Percentiles rank a stretch among this genome's conserved stretches.
Evolutionary conservation across 2,329 filamentous ascomycete species (phyloP).

Genomic region (Rhynchosporium secalis): DNA sequence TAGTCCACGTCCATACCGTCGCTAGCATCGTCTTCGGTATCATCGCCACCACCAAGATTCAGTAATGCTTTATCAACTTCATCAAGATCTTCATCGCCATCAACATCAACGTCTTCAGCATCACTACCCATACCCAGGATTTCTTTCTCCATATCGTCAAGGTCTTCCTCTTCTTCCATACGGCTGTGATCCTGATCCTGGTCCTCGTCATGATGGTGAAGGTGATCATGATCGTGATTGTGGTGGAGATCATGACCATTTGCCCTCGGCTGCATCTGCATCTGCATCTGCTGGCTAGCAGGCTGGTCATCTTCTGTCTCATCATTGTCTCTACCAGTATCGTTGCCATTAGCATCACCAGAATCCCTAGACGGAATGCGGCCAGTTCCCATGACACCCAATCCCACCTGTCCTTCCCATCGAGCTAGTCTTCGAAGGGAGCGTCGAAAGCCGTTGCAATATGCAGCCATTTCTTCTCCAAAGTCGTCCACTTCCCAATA

Average conservation of each 20-base stretch:
- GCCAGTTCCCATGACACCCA: slow-evolving; percentile 38
- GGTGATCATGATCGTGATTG: too few relatives aligned
- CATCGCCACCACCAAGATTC: slow-evolving; percentile 36
- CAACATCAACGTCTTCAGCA: slow-evolving; percentile 39
- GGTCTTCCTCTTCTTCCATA: slow-evolving; percentile 45
- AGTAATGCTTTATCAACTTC: slow-evolving; percentile 47
- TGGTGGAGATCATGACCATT: slow-evolving; percentile 33
- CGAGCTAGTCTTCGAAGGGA: slow-evolving; percentile 65
- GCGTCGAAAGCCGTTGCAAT: slow-evolving; percentile 65
- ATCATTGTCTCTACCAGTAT: slow-evolving; percentile 31
- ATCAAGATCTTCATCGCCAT: slow-evolving; percentile 47
- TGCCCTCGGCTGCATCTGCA: slow-evolving; percentile 42
- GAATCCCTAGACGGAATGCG: slow-evolving; percentile 27
- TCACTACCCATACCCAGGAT: slow-evolving; percentile 49
- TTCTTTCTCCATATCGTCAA: slow-evolving; percentile 58
- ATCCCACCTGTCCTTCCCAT: slow-evolving; percentile 56
- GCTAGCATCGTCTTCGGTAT: slow-evolving; percentile 39
- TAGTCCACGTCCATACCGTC: slow-evolving; percentile 39
- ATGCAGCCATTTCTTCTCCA: slow-evolving; percentile 70
- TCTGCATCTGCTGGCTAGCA: slow-evolving; percentile 39
- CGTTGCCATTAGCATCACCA: slow-evolving; percentile 29
- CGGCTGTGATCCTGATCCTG: neutral
- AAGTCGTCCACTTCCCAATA: slow-evolving; percentile 68
- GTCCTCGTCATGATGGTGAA: too few relatives aligned
- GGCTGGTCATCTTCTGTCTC: slow-evolving; percentile 41